Evolutionary conservation across 768 basidiomycete species (phyloP).

Genomic region (Hemileccinum rubropunctum): DNA sequence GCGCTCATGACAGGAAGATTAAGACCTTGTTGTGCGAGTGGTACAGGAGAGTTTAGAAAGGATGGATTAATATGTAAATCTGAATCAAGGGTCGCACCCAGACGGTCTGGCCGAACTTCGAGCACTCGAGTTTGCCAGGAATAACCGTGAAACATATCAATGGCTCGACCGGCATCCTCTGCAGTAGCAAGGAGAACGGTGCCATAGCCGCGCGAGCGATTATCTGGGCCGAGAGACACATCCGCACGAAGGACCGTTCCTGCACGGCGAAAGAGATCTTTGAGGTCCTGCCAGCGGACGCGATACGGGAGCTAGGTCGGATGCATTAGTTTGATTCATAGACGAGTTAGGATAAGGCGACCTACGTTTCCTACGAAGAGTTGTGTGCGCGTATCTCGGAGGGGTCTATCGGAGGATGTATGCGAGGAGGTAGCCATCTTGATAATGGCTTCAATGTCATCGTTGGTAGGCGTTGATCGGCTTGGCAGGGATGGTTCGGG

Average conservation of each 20-base stretch:
- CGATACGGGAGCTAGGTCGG: constrained; percentile 83
- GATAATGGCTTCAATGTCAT: constrained; percentile 91
- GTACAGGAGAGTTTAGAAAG: constrained; percentile 11
- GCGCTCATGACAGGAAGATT: constrained; percentile 11
- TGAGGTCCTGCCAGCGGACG: constrained; percentile 98
- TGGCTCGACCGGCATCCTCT: constrained; percentile 91
- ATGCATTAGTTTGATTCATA: not conserved
- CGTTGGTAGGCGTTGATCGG: constrained; percentile 53
- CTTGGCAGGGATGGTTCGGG: constrained; percentile 4
- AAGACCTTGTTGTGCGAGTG: constrained; percentile 21
- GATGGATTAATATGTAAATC: constrained; percentile 17
- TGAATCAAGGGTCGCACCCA: constrained; percentile 36
- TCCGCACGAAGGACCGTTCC: constrained; percentile 85
- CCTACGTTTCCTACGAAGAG: constrained; percentile 94
- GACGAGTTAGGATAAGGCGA: constrained; percentile 10
- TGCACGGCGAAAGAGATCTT: constrained; percentile 94
- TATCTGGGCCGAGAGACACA: constrained; percentile 80
- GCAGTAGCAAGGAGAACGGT: constrained; percentile 93
- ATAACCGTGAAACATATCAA: constrained; percentile 95
- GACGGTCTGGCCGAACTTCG: constrained; percentile 87
- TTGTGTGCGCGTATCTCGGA: constrained; percentile 88
- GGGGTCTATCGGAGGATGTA: constrained; percentile 48
- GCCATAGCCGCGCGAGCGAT: constrained; percentile 90
- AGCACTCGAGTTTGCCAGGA: constrained; percentile 94
- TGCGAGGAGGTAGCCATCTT: constrained; percentile 81